Conservation (phyloP, 331 rosid genomes). For the Pyrus hybrid region DNA sequence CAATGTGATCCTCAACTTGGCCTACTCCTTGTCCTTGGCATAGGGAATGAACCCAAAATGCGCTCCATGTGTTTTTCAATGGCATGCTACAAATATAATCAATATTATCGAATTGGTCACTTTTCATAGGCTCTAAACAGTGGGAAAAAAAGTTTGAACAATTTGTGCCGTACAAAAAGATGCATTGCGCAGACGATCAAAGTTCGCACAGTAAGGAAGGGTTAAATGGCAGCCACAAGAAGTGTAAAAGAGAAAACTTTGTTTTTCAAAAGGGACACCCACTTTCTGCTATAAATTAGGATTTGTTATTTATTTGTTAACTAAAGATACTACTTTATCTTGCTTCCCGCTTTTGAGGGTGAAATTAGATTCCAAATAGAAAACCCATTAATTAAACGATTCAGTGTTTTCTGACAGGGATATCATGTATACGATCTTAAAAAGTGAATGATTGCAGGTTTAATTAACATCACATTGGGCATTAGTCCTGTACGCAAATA, state of each 20-base stretch:
- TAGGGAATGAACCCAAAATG: constrained; percentile 19
- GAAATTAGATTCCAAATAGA: constrained; percentile 42
- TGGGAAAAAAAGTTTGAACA: constrained; percentile 22
- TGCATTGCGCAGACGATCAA: constrained; percentile 5
- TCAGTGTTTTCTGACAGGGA: constrained; percentile 26
- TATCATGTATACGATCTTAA: constrained; percentile 9
- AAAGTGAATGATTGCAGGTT: background rate
- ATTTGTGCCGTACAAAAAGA: constrained; percentile 35
- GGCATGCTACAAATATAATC: constrained; percentile 3
- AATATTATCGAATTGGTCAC: constrained; percentile 8
- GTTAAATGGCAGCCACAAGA: constrained; percentile 31
- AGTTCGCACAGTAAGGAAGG: constrained; percentile 16
- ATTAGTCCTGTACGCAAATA: background rate
- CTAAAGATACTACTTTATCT: constrained; percentile 28
- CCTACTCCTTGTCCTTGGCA: background rate
- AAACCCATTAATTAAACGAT: constrained; percentile 12
- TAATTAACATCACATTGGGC: background rate
- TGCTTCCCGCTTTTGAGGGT: constrained; percentile 61
- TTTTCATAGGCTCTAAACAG: background rate
- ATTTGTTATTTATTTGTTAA: constrained; percentile 1
- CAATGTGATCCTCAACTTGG: background rate
- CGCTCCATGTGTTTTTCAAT: constrained; percentile 32
- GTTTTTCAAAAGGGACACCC: constrained; percentile 56
- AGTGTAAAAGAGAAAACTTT: constrained; percentile 35
- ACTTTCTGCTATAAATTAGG: constrained; percentile 41